Base-by-base conservation (phyloP, 2,329 filamentous ascomycete genomes). In the Zasmidium citrigriseum region DNA sequence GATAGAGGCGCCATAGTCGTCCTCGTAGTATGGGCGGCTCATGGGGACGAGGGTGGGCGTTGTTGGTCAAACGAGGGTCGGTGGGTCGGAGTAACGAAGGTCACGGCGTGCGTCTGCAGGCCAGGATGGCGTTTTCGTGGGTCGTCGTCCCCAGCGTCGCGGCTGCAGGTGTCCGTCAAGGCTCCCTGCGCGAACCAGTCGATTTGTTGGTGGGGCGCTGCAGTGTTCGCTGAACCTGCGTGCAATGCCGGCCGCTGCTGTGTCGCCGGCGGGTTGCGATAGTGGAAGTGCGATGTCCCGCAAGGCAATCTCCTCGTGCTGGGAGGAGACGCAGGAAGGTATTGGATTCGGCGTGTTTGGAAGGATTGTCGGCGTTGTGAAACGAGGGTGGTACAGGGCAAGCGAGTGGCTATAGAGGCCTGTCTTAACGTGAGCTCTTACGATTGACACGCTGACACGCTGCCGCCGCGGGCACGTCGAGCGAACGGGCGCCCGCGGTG, bases 1-100 rank as follows among this genome's bases (percentile, higher is more conserved):
- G 18, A 57, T 55, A 21, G 46, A 23, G 50, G 51, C 49, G 46
- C 48, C 59, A 23, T 59, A 56, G 55, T 64, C 50, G 20, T 54
- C 61, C 50, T 60, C 58, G 45, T 57, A 55, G 60, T 62, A 58
- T 52, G 55, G 53, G 47, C 57, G 59, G 55, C 52, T 64, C 62
- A 64, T 63, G 47, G 46, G 38, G 52, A 47, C 55, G 23, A 34
- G 38, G 29, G 29, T 12, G 41, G 52, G 38, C 38, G 52, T 54
- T 41, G 34, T 9, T 54, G 53, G 41, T 56, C 57, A 52, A 55
- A 47, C 22, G 52, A 48, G 46, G 50, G 52, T 27, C 18, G 27
- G n/a, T 41, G 38, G 22, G 54, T 29, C 25, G 45, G 41, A 49
- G 38, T 49, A 23, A 48, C 45, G 12, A 55, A 51, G 52, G 52